Evolutionary conservation across 495 filamentous ascomycete genomes (phyloP).

Genomic region (Rusavskia elegans): DNA sequence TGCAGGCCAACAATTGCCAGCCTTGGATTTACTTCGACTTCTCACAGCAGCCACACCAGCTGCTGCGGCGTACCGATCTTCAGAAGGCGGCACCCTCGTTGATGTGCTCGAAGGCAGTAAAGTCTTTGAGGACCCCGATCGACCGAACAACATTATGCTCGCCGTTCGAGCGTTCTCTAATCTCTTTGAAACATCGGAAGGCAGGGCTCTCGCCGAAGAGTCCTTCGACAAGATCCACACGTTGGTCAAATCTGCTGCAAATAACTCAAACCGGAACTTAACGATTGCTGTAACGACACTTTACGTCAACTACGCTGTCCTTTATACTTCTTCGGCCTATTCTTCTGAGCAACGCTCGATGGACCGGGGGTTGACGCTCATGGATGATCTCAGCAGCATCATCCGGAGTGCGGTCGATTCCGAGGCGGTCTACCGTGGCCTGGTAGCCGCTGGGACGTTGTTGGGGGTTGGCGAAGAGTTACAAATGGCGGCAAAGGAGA

Average conservation of each 20-base stretch:
- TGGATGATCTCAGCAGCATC: constrained; percentile 47
- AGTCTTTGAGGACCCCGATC: constrained; percentile 36
- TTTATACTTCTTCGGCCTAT: constrained; percentile 26
- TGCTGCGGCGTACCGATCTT: constrained; percentile 34
- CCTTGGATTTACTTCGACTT: constrained; percentile 70
- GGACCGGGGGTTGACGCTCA: constrained; percentile 40
- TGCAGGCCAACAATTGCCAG: constrained; percentile 58
- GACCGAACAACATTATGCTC: constrained; percentile 74
- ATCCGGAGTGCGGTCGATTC: constrained; percentile 50
- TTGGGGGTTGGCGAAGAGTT: constrained; percentile 34
- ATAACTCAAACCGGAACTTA: constrained; percentile 58
- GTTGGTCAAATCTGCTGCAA: constrained; percentile 28
- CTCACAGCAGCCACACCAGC: constrained; percentile 48
- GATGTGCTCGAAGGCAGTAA: constrained; percentile 29
- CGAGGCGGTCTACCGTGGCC: constrained; percentile 66
- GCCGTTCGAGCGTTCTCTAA: constrained; percentile 71
- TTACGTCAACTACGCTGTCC: constrained; percentile 71
- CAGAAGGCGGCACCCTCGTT: constrained; percentile 27
- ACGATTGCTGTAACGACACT: constrained; percentile 68
- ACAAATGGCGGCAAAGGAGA: constrained; percentile 30
- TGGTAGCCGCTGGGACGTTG: constrained; percentile 74
- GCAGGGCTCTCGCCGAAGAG: constrained; percentile 42
- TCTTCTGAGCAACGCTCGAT: constrained; percentile 24
- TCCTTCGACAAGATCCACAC: constrained; percentile 42
- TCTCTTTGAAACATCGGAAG: constrained; percentile 60